Conservation (phyloP, 2,329 filamentous ascomycete species). For the Aspergillus tubingensis region DNA sequence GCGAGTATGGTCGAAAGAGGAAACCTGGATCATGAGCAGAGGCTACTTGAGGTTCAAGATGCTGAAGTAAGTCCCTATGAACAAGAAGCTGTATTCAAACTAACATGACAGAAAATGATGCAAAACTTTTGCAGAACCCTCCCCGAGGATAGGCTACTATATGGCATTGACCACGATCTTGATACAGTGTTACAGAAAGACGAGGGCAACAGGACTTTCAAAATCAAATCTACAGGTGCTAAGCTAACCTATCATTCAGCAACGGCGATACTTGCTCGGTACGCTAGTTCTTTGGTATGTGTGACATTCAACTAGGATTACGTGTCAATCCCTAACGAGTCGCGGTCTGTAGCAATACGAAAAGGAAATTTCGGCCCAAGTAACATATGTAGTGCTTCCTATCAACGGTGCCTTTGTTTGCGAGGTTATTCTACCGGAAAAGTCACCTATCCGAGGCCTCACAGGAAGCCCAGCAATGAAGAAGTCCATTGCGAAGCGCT, state of each 20-base stretch:
- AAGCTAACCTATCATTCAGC: constrained; percentile 77
- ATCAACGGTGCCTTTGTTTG: constrained; percentile 66
- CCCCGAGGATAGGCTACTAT: constrained; percentile 71
- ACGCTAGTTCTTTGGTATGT: constrained; percentile 66
- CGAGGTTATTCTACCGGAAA: constrained; percentile 75
- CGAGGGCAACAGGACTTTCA: constrained; percentile 55
- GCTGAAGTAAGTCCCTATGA: constrained; percentile 45
- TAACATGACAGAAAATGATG: constrained; percentile 54
- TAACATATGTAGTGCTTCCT: constrained; percentile 63
- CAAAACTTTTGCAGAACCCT: constrained; percentile 74
- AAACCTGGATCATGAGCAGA: constrained; percentile 67
- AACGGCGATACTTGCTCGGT: constrained; percentile 70
- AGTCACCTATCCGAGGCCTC: constrained; percentile 68
- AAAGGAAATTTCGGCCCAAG: constrained; percentile 50
- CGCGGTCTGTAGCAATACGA: constrained; percentile 44
- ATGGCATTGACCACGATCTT: constrained; percentile 60
- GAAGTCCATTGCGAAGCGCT: constrained; percentile 80
- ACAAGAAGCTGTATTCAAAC: neutral
- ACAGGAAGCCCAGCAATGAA: constrained; percentile 64
- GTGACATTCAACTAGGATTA: neutral
- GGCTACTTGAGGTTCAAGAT: constrained; percentile 50
- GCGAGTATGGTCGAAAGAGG: constrained; percentile 77
- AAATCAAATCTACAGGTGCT: constrained; percentile 68
- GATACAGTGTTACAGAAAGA: constrained; percentile 59
- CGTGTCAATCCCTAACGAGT: too few relatives aligned